A percentile compares a stretch with the other conserved stretches of the same genome.
Evolutionary conservation across 2,329 filamentous ascomycete species (phyloP).

Genomic region (Clathrospora elynae): DNA sequence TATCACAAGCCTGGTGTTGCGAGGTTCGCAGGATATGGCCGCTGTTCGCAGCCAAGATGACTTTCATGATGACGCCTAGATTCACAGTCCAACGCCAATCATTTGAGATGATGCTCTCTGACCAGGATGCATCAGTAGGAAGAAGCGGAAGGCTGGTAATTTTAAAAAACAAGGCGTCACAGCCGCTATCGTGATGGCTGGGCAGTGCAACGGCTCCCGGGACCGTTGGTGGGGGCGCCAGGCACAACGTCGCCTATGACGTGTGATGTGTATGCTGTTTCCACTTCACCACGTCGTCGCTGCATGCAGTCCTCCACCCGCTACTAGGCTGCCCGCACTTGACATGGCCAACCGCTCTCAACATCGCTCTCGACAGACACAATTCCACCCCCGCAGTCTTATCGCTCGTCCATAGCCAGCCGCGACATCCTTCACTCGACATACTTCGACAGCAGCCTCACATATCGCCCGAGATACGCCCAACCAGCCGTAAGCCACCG

Average conservation of each 20-base stretch:
- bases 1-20: constrained; percentile 4
- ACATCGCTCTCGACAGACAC: background rate
- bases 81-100: constrained; percentile 3
- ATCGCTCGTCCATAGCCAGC: background rate
- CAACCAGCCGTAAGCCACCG: background rate
- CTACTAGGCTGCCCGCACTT: no score
- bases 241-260: constrained; percentile 15
- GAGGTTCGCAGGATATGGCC: constrained; percentile 9
- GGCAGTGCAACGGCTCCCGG: constrained; percentile 1
- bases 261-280: constrained; percentile 9
- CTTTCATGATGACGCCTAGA: constrained; percentile 7
- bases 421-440: background rate
- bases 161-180: constrained; percentile 6
- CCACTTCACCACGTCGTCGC: constrained; percentile 7
- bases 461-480: background rate
- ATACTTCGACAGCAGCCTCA: background rate
- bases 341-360: background rate
- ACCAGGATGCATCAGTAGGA: constrained; percentile 2
- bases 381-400: background rate
- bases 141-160: background rate
- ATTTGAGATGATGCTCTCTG: constrained; percentile 3
- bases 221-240: constrained; percentile 2
- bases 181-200: constrained; percentile 11
- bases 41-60: constrained; percentile 4
- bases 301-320: no score